phyloP scores from a whole-genome alignment of 2,329 filamentous ascomycete species.

The Fusarium concolor region DNA sequence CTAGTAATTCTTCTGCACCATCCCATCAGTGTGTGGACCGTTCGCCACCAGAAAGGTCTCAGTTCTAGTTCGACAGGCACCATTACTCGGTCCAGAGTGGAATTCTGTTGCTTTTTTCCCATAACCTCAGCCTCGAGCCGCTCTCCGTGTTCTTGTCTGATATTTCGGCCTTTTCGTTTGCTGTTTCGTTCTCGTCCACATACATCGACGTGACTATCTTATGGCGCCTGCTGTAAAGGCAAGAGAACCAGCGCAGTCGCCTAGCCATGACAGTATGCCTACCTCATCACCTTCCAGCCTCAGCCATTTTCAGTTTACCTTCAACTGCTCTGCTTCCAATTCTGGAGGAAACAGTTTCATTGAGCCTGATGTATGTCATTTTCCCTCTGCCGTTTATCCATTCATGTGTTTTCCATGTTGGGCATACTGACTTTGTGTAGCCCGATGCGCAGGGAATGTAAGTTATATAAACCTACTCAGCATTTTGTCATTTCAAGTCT shows the following conservation, averaged over 20 bases:
- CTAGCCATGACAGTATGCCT: conserved; percentile 25
- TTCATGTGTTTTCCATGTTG: not conserved
- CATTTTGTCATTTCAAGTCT: not conserved
- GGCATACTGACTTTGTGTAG: conserved; percentile 39
- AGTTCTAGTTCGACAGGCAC: conserved; percentile 23
- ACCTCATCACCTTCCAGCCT: conserved; percentile 31
- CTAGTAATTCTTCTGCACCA: conserved; percentile 7
- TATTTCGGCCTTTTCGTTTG: conserved; percentile 1
- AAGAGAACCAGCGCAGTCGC: conserved; percentile 18
- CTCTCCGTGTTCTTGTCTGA: not conserved
- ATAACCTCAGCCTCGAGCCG: conserved; percentile 9
- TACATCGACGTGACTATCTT: conserved; percentile 3
- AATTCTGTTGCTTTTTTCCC: conserved; percentile 7
- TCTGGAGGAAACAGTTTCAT: conserved; percentile 48
- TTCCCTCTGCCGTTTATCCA: not conserved
- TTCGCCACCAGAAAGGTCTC: conserved; percentile 33
- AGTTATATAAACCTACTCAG: conserved; percentile 13
- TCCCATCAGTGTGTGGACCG: conserved; percentile 18
- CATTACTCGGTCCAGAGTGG: conserved; percentile 12
- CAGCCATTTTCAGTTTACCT: conserved; percentile 51
- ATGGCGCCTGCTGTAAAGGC: conserved; percentile 31
- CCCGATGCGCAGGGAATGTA: conserved; percentile 42
- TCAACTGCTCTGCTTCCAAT: conserved; percentile 45
- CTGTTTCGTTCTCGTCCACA: not conserved
- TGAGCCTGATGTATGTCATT: conserved; percentile 49